Percentiles rank a stretch among this genome's conserved stretches.
Conservation (phyloP, 2,329 filamentous ascomycete species). For the Xylariaceae sp. region DNA sequence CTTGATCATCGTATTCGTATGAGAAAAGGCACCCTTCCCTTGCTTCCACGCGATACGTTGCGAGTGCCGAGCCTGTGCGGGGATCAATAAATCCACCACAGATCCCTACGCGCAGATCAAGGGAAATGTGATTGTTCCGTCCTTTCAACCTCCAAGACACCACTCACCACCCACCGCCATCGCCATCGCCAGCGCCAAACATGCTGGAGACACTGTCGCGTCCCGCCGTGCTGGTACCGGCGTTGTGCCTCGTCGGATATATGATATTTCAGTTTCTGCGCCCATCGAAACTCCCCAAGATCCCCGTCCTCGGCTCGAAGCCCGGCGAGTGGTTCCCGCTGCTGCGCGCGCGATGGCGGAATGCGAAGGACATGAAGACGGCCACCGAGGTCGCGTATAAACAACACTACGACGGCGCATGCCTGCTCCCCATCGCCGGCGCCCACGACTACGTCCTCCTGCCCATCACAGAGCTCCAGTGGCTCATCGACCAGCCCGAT, state of each 20-base stretch:
- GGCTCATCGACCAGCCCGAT: constrained; percentile 28
- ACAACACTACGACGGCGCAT: constrained; percentile 20
- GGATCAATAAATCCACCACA: no score
- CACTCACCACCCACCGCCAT: no score
- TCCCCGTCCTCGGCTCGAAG: constrained; percentile 27
- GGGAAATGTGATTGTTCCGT: no score
- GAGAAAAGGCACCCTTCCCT: no score
- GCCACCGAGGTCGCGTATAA: constrained; percentile 20
- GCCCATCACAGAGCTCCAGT: constrained; percentile 25
- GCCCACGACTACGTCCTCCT: constrained; percentile 20
- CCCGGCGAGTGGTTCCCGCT: constrained; percentile 31
- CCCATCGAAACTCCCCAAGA: constrained; percentile 19
- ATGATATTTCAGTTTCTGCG: constrained; percentile 20
- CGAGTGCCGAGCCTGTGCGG: no score
- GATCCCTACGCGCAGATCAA: no score
- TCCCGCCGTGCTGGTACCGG: not conserved
- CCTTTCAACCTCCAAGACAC: no score
- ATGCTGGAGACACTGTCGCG: not conserved
- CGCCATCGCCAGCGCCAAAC: no score
- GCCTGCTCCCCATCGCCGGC: constrained; percentile 22
- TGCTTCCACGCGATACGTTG: no score
- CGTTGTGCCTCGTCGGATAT: not conserved
- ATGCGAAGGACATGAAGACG: constrained; percentile 24
- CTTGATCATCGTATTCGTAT: no score
- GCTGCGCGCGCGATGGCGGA: constrained; percentile 26